A percentile compares a stretch with the other conserved stretches of the same genome.
Evolutionary conservation across 768 basidiomycete species (phyloP).

Genomic region (Boletus tomentosulus): DNA sequence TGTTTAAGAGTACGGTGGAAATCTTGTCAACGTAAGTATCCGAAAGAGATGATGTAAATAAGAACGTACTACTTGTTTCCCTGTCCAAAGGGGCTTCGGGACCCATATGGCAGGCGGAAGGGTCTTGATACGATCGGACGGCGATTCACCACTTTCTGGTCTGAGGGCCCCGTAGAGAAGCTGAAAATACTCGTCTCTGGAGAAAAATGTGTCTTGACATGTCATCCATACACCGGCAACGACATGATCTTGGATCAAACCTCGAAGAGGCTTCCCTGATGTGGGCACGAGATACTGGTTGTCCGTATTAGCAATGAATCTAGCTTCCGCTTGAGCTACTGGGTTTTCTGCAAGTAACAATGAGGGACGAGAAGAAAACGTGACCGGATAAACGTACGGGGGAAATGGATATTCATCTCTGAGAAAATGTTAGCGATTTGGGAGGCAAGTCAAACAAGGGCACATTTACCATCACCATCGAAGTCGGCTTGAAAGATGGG

Average conservation of each 20-base stretch:
- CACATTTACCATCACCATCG: constrained; percentile 75
- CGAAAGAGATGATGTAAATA: background rate
- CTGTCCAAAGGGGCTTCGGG: constrained; percentile 91
- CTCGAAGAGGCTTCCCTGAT: constrained; percentile 95
- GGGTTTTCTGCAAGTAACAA: constrained; percentile 66
- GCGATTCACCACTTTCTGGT: constrained; percentile 72
- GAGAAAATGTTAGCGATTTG: constrained; percentile 4
- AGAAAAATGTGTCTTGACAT: constrained; percentile 90
- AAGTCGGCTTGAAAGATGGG: constrained; percentile 63
- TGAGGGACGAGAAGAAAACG: background rate
- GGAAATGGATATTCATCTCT: constrained; percentile 99
- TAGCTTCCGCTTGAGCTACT: constrained; percentile 90
- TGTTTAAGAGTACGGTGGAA: constrained; percentile 89
- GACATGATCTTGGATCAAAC: constrained; percentile 97
- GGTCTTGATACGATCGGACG: constrained; percentile 61
- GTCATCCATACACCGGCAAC: constrained; percentile 99
- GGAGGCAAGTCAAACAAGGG: background rate
- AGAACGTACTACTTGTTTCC: constrained; percentile 84
- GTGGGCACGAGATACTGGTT: constrained; percentile 99
- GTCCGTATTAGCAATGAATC: constrained; percentile 94
- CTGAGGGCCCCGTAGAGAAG: constrained; percentile 90
- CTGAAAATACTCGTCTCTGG: constrained; percentile 94
- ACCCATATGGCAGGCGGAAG: constrained; percentile 92
- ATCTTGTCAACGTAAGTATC: constrained; percentile 48
- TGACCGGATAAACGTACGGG: constrained; percentile 55